These are phyloP conservation scores for Leptosphaerulina australis DNA, from an alignment of 2,329 filamentous ascomycete species.

Conservation along the genomic window DNA sequence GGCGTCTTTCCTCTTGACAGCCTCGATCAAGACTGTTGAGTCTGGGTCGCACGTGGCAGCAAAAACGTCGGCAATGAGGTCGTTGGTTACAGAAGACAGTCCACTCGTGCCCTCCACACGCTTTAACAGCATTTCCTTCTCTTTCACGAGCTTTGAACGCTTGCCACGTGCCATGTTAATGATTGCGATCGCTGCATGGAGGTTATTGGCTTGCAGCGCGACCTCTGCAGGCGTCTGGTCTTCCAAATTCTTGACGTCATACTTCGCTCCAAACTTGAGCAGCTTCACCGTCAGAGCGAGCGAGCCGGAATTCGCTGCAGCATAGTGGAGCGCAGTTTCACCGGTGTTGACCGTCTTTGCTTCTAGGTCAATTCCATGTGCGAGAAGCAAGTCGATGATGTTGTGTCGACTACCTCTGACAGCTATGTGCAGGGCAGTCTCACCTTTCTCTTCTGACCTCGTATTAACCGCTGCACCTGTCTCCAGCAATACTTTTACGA, in stretches of 20 bases:
- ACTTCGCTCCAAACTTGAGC: slow-evolving; percentile 38
- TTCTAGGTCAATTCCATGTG: slow-evolving; percentile 30
- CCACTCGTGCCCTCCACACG: slow-evolving; percentile 37
- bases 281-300: slow-evolving; percentile 31
- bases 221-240: slow-evolving; percentile 37
- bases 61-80: slow-evolving; percentile 44
- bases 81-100: slow-evolving; percentile 38
- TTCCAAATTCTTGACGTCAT: slow-evolving; percentile 28
- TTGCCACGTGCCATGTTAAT: slow-evolving; percentile 38
- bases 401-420: slow-evolving; percentile 34
- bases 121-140: slow-evolving; percentile 41
- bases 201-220: slow-evolving; percentile 35
- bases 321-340: slow-evolving; percentile 45
- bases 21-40: slow-evolving; percentile 42
- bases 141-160: slow-evolving; percentile 35
- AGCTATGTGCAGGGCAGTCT: slow-evolving; percentile 42
- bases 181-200: slow-evolving; percentile 41
- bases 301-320: slow-evolving; percentile 33
- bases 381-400: slow-evolving; percentile 35
- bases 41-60: slow-evolving; percentile 42
- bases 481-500: slow-evolving; percentile 36
- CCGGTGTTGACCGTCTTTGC: slow-evolving; percentile 27
- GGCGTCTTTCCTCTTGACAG: slow-evolving; percentile 39
- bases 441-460: slow-evolving; percentile 27
- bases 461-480: slow-evolving; percentile 37